phyloP scores from a whole-genome alignment of 257 asterid genomes.

The Apocynum venetum region DNA sequence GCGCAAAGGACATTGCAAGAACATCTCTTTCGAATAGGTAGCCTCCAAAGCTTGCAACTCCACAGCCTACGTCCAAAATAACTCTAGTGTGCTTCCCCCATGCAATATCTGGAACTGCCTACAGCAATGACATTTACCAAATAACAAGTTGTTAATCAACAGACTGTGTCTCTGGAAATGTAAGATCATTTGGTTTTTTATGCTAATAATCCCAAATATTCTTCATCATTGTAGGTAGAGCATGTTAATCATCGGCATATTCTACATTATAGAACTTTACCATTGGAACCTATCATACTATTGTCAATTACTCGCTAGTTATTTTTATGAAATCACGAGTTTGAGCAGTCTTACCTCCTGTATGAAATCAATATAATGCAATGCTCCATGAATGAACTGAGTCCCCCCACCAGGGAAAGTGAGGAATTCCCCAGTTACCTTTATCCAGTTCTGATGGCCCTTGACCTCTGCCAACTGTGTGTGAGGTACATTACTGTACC shows the following conservation, averaged over 20 bases:
- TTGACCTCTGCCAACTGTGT: constrained; percentile 63
- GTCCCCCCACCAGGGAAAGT: constrained; percentile 98
- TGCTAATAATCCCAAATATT: not conserved
- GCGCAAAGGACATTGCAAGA: constrained; percentile 76
- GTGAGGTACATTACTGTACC: constrained; percentile 86
- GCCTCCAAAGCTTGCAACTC: constrained; percentile 91
- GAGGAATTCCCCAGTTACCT: constrained; percentile 77
- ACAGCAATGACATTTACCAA: constrained; percentile 18
- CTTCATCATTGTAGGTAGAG: not conserved
- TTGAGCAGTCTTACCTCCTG: constrained; percentile 48
- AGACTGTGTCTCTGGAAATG: not conserved
- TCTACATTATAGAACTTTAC: not conserved
- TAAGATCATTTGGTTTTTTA: not conserved
- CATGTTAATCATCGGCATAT: not conserved
- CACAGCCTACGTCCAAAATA: constrained; percentile 78
- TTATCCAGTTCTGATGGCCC: constrained; percentile 95
- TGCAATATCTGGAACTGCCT: constrained; percentile 79
- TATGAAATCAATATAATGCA: constrained; percentile 72
- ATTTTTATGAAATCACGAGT: not conserved
- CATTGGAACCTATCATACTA: not conserved
- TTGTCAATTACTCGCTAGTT: not conserved
- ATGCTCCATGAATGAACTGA: constrained; percentile 84
- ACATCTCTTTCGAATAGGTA: constrained; percentile 81
- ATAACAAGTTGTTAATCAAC: constrained; percentile 5
- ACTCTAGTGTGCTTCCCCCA: constrained; percentile 86